Conservation (phyloP, 495 filamentous ascomycete genomes). For the Tetracladium marchalianum region DNA sequence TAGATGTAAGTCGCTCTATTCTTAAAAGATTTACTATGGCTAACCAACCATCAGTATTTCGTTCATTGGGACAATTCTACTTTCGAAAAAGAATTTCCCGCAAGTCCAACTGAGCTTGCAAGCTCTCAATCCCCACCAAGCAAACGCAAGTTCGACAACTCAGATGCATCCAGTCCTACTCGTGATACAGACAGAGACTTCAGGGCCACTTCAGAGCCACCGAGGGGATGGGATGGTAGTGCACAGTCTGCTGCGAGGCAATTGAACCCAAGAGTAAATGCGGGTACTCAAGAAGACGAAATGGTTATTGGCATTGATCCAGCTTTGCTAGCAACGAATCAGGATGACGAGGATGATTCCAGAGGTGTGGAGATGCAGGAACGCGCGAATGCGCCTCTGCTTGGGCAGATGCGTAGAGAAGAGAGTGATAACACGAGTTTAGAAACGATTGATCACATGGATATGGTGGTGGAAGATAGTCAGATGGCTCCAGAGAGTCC, state of each 20-base stretch:
- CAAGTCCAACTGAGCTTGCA: not conserved
- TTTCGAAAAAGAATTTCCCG: slow-evolving; percentile 13
- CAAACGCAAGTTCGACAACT: slow-evolving; percentile 15
- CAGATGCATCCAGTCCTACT: too few species aligned
- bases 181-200: too few species aligned
- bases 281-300: not conserved
- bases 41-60: slow-evolving; percentile 14
- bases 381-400: slow-evolving; percentile 6
- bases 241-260: too few species aligned
- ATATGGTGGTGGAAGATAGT: slow-evolving; percentile 16
- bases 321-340: not conserved
- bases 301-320: slow-evolving; percentile 6
- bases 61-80: slow-evolving; percentile 14
- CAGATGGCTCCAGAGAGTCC: slow-evolving; percentile 8
- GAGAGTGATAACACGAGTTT: not conserved
- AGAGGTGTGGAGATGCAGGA: slow-evolving; percentile 18
- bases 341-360: not conserved
- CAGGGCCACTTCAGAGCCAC: too few species aligned
- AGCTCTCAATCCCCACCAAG: slow-evolving; percentile 4
- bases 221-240: too few species aligned
- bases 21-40: not conserved
- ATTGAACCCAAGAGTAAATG: not conserved
- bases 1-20: slow-evolving; percentile 20
- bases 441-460: slow-evolving; percentile 17
- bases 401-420: not conserved